Base-by-base conservation (phyloP, 768 basidiomycete species). In the Phanerochaete carnosa region DNA sequence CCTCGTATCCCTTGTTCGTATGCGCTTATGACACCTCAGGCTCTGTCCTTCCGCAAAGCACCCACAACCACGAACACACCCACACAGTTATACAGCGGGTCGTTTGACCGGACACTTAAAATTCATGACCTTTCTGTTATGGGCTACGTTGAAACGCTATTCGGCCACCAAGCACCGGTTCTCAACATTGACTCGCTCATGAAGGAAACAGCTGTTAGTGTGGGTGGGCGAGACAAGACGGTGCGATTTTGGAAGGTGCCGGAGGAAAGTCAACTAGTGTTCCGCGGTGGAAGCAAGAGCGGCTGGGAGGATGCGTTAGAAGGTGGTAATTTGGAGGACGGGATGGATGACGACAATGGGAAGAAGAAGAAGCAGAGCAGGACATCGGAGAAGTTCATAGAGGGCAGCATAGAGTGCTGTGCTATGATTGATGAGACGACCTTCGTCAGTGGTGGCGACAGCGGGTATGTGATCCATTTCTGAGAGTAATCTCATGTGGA, bases 341-440 rank as follows among this genome's bases (percentile, higher is more conserved):
- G 81, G n/a, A 85, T 84, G 43, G 81, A 82, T 52, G 82, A 83
- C 33, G 82, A 81, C 45, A 80, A 80, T n/a, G 62, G 64, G 56
- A 69, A 72, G 43, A 53, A 45, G 71, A 73, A 76, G 68, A 73
- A 49, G 76, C 61, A 70, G 68, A 57, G 62, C 61, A 69, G 72
- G 46, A 75, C 63, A 69, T 67, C 58, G 63, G 75, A 74, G 58
- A 73, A 71, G 62, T 96, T 88, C 66, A 77, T 94, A 9, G 97
- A 98, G 72, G 96, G 95, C 0, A 94, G 92, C 67, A 79, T 98
- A 54, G 95, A 98, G 58, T 89, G 88, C 65, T 89, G 96, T 16
- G 88, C 91, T 15, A 95, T 98, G 95, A 80, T 99, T 57, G 97
- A 99, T 72, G 96, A 98, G 75, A 84, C 83, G 33, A 92, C 88